A percentile compares a stretch with the other conserved stretches of the same genome.
Evolutionary conservation across 495 filamentous ascomycete genomes (phyloP).

Genomic region (Penicillium odoratum): DNA sequence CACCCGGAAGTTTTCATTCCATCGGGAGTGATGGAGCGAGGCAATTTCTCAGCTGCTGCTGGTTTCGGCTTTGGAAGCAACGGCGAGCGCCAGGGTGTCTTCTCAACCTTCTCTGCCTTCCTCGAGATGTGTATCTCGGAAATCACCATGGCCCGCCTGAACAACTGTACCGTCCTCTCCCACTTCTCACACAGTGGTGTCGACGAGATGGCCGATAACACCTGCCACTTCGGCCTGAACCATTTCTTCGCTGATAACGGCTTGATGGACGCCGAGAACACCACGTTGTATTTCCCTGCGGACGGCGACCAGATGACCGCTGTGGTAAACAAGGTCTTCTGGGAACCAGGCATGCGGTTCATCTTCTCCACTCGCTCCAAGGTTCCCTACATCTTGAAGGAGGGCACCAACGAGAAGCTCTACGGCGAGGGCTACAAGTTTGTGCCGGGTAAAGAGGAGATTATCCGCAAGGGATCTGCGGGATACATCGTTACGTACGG

Average conservation of each 20-base stretch:
- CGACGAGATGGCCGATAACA: conserved; percentile 46
- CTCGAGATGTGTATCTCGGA: conserved; percentile 44
- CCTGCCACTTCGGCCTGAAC: conserved; percentile 44
- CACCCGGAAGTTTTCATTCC: conserved; percentile 40
- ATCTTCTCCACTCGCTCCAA: conserved; percentile 45
- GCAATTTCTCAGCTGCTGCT: conserved; percentile 43
- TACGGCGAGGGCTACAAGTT: conserved; percentile 40
- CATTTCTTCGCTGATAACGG: conserved; percentile 46
- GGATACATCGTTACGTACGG: conserved; percentile 43
- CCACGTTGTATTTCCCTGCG: conserved; percentile 41
- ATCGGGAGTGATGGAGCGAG: conserved; percentile 43
- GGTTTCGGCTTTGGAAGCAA: conserved; percentile 43
- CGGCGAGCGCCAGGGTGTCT: conserved; percentile 40
- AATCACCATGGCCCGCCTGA: conserved; percentile 44
- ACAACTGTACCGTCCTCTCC: conserved; percentile 40
- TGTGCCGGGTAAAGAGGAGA: conserved; percentile 40
- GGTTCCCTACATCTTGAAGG: conserved; percentile 42
- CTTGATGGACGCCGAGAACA: conserved; percentile 34
- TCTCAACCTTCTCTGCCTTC: conserved; percentile 45
- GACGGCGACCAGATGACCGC: conserved; percentile 47
- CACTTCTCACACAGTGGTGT: conserved; percentile 45
- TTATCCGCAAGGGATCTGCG: conserved; percentile 36
- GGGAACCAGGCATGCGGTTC: conserved; percentile 37
- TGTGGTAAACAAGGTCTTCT: conserved; percentile 41
- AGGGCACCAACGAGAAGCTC: conserved; percentile 36